Base-by-base conservation (phyloP, 1,284 basidiomycete species). In the Heterobasidion irregulare region DNA sequence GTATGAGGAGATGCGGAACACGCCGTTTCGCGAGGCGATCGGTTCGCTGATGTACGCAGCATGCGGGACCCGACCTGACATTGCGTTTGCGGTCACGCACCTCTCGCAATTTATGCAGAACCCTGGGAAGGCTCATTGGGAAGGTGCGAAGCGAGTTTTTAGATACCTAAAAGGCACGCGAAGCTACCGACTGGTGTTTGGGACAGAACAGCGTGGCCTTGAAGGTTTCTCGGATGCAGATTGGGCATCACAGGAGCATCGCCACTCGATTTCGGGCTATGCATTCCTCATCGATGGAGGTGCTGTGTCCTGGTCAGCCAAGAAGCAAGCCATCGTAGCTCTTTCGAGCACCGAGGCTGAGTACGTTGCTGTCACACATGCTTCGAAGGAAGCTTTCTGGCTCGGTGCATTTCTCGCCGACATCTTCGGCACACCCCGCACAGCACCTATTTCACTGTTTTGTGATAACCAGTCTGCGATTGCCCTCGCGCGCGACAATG, bases 201-300 rank as follows among this genome's bases (percentile, higher is more conserved):
- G 49, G 8, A 19, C 15, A 35, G 19, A 13, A n/a, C 33, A 19
- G 36, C 13, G 13, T 6, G 12, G 52, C 46, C 15, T 58, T 67
- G 2, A 41, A 50, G 18, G 19, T 26, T 26, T 26, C 19, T 53
- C 60, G 9, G 69, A 72, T 56, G 55, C 69, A 6, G 66, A 72
- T 56, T 67, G 62, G 57, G 70, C 58, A n/a, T 56, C 56, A 4
- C 50, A 63, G 50, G 46, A 56, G 10, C 58, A 63, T 35, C 19
- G 59, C 5, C 43, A 57, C 32, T 63, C 63, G 8, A 61, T 57
- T 19, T 49, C 56, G 12, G 63, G 63, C n/a, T 61, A 59, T 36
- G 47, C 54, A 9, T 64, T 66, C 45, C 8, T 56, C 5, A 15
- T 65, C 2, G 56, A 38, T 44, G 55, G 55, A 3, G 58, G 52